phyloP scores from a whole-genome alignment of 345 rosid genomes.

The Boechera retrofracta region DNA sequence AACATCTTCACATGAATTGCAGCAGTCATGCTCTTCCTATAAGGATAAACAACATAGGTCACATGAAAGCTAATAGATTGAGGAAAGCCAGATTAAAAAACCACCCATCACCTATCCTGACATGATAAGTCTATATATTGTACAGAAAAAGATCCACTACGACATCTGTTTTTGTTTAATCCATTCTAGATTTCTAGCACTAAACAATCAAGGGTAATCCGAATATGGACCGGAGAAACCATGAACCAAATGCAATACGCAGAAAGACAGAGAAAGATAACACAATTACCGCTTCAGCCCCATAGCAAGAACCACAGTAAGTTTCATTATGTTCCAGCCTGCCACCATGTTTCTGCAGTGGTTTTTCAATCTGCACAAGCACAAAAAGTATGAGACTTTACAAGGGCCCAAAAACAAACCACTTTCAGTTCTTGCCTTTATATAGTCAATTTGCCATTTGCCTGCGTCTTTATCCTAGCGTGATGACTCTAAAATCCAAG shows the following conservation, averaged over 20 bases:
- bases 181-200: not conserved
- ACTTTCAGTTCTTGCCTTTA: not conserved
- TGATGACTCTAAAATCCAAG: not conserved
- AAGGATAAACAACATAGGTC: not conserved
- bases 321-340: conserved; percentile 97
- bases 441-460: not conserved
- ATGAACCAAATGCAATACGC: not conserved
- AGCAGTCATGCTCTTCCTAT: conserved; percentile 83
- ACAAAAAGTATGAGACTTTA: conserved; percentile 24
- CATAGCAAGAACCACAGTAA: conserved; percentile 94
- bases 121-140: not conserved
- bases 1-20: conserved; percentile 89
- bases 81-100: not conserved
- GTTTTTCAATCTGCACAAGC: conserved; percentile 76
- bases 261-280: conserved; percentile 12
- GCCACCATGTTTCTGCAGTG: conserved; percentile 96
- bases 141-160: not conserved
- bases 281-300: conserved; percentile 76
- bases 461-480: not conserved
- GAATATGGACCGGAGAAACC: not conserved
- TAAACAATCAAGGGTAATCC: conserved; percentile 21
- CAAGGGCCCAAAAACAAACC: not conserved
- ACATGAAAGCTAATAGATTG: not conserved
- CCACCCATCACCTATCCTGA: conserved; percentile 6
- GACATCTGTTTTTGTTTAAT: conserved; percentile 11